Evolutionary conservation across 495 filamentous ascomycete genomes (phyloP).

Genomic region (Daldinia childiae): DNA sequence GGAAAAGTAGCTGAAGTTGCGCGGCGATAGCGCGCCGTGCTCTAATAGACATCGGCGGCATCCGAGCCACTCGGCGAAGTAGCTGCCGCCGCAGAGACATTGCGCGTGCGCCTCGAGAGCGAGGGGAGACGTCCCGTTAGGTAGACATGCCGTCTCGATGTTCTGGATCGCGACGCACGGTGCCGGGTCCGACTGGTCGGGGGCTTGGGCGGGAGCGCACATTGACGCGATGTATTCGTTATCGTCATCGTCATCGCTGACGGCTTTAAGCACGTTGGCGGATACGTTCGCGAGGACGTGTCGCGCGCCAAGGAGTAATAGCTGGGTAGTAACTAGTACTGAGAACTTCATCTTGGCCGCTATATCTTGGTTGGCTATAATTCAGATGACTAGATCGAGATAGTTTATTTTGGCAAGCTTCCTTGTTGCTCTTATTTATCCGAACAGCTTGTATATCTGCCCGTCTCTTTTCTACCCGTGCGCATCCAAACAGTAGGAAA

Average conservation of each 20-base stretch:
- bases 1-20: constrained; percentile 42
- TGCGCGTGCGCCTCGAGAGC: constrained; percentile 50
- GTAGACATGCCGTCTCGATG: constrained; percentile 44
- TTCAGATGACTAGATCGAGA: neutral
- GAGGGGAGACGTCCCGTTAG: constrained; percentile 43
- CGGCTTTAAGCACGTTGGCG: neutral
- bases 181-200: constrained; percentile 1
- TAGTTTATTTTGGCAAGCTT: neutral
- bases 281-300: neutral
- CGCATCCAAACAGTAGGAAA: neutral
- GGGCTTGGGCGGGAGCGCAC: neutral
- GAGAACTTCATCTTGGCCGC: constrained; percentile 14
- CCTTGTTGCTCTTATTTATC: neutral
- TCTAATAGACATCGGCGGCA: constrained; percentile 50
- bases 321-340: neutral
- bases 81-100: constrained; percentile 54
- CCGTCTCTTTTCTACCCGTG: neutral
- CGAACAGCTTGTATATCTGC: neutral
- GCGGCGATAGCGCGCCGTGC: constrained; percentile 48
- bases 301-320: constrained; percentile 7
- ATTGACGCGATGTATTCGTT: constrained; percentile 8
- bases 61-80: constrained; percentile 51
- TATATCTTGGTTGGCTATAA: neutral
- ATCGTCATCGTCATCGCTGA: neutral
- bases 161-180: constrained; percentile 45